These are phyloP conservation scores for Farysia itapuensis DNA, from an alignment of 1,284 basidiomycete genomes.

Conservation along the genomic window DNA sequence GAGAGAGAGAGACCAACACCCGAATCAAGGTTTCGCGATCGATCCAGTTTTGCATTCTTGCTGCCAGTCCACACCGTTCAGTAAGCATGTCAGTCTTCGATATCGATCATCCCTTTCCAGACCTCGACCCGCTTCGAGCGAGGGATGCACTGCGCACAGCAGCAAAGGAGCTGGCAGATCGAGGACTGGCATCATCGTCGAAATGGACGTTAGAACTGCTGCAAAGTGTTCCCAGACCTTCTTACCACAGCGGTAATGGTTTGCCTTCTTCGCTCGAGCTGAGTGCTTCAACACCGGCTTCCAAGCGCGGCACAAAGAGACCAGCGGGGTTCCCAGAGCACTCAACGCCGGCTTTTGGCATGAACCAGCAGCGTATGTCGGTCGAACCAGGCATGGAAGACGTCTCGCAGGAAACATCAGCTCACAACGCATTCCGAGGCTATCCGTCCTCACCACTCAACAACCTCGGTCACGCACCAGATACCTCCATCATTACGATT, in stretches of 20 bases:
- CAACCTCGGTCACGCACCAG: slow-evolving; percentile 5
- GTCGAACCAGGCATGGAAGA: slow-evolving; percentile 21
- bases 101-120: slow-evolving; percentile 33
- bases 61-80: too few species aligned
- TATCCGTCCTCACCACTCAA: slow-evolving; percentile 20
- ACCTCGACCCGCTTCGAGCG: slow-evolving; percentile 30
- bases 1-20: too few species aligned
- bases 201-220: slow-evolving; percentile 51
- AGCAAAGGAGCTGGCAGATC: slow-evolving; percentile 27
- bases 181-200: slow-evolving; percentile 37
- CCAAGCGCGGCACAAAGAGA: slow-evolving; percentile 4
- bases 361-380: slow-evolving; percentile 32
- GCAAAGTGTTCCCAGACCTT: slow-evolving; percentile 17
- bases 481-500: slow-evolving; percentile 35
- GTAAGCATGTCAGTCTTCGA: slow-evolving; percentile 31
- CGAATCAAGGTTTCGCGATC: too few species aligned
- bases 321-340: slow-evolving; percentile 41
- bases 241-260: background rate
- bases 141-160: slow-evolving; percentile 25
- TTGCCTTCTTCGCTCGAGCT: background rate
- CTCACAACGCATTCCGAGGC: slow-evolving; percentile 5
- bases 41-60: too few species aligned
- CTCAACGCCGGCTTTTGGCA: slow-evolving; percentile 51
- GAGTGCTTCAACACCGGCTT: slow-evolving; percentile 19
- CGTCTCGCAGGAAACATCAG: slow-evolving; percentile 13